A percentile compares a stretch with the other conserved stretches of the same genome.
phyloP scores from a whole-genome alignment of 352 stramenopile species.

The Phytopythium aichiense region DNA sequence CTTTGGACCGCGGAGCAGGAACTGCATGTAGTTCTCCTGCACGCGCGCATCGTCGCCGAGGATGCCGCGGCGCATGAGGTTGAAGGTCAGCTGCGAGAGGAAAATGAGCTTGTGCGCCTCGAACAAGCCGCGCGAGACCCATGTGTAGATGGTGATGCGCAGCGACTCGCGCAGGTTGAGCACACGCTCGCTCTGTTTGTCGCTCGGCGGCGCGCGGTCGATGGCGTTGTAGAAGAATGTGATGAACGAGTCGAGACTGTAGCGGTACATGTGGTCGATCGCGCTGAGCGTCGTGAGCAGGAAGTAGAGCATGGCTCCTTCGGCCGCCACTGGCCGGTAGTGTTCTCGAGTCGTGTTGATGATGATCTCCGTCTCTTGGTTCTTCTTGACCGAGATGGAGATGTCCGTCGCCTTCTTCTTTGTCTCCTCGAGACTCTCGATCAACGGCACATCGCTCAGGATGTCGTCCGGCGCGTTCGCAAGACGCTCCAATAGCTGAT shows the following conservation, averaged over 20 bases:
- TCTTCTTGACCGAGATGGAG: constrained; percentile 92
- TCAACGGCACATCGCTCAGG: constrained; percentile 93
- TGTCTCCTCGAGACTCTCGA: constrained; percentile 95
- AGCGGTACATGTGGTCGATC: constrained; percentile 99
- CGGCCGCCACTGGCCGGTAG: constrained; percentile 92
- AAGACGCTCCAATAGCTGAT: constrained; percentile 94
- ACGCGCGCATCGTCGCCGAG: constrained; percentile 92
- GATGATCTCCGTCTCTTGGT: constrained; percentile 93
- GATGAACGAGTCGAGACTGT: constrained; percentile 96
- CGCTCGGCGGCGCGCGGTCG: constrained; percentile 71
- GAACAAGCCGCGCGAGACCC: constrained; percentile 95
- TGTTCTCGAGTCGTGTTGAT: constrained; percentile 94
- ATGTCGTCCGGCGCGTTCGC: constrained; percentile 97
- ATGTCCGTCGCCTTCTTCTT: constrained; percentile 97
- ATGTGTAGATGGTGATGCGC: constrained; percentile 96
- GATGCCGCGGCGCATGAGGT: constrained; percentile 96
- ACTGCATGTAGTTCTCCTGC: constrained; percentile 96
- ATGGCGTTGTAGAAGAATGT: constrained; percentile 98
- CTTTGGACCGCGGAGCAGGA: constrained; percentile 90
- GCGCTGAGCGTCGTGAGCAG: constrained; percentile 93
- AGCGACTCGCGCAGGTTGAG: constrained; percentile 92
- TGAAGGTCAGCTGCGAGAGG: constrained; percentile 95
- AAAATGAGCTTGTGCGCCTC: constrained; percentile 98
- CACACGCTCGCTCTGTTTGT: constrained; percentile 90
- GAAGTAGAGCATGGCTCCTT: constrained; percentile 98